These are phyloP conservation scores for Daldinia decipiens DNA, from an alignment of 495 filamentous ascomycete genomes.

Conservation along the genomic window DNA sequence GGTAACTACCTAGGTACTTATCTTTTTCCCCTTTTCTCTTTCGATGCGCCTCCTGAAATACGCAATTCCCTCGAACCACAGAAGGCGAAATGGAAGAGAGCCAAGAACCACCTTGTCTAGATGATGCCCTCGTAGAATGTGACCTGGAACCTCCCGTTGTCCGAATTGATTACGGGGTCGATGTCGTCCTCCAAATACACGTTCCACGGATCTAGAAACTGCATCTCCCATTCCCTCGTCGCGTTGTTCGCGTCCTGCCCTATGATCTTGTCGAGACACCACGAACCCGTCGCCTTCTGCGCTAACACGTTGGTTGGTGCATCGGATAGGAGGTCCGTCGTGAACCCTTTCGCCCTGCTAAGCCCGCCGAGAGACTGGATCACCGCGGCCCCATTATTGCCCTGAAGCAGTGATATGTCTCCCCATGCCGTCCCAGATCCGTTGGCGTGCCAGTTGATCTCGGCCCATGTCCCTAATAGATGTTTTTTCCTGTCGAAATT, in stretches of 20 bases:
- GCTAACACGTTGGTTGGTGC: slow-evolving; percentile 21
- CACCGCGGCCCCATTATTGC: slow-evolving; percentile 30
- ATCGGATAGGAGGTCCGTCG: slow-evolving; percentile 22
- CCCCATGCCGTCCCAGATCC: slow-evolving; percentile 30
- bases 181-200: slow-evolving; percentile 31
- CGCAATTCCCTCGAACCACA: neutral
- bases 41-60: neutral
- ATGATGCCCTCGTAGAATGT: slow-evolving; percentile 31
- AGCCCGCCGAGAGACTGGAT: slow-evolving; percentile 35
- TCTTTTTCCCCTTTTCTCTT: neutral
- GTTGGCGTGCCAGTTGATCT: slow-evolving; percentile 39
- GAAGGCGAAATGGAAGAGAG: neutral
- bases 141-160: slow-evolving; percentile 37
- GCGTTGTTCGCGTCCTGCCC: slow-evolving; percentile 28
- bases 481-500: slow-evolving; percentile 30
- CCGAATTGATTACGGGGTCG: slow-evolving; percentile 36
- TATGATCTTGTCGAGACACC: slow-evolving; percentile 38
- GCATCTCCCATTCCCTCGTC: slow-evolving; percentile 24
- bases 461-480: slow-evolving; percentile 33
- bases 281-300: slow-evolving; percentile 33
- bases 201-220: slow-evolving; percentile 27
- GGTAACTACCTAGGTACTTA: too few species aligned
- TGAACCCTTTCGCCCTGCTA: slow-evolving; percentile 28
- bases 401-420: slow-evolving; percentile 35
- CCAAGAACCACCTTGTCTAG: slow-evolving; percentile 8